phyloP scores from a whole-genome alignment of 2,329 filamentous ascomycete species.

The Fusarium virguliforme region DNA sequence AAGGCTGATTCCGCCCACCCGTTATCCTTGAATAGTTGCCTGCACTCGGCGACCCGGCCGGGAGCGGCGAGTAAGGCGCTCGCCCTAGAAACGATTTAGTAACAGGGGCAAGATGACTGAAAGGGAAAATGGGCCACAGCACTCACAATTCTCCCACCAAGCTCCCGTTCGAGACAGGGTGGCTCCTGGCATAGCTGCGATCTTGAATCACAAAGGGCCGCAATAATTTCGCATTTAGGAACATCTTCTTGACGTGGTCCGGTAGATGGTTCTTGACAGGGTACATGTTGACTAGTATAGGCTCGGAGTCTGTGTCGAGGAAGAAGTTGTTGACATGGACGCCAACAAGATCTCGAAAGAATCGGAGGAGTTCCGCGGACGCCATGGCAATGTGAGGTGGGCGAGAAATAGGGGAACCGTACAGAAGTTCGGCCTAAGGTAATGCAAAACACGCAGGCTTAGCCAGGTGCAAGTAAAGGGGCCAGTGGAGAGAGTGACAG shows the following conservation, averaged over 20 bases:
- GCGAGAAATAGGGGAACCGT: too few relatives aligned
- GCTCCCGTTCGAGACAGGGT: neutral
- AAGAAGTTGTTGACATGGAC: neutral
- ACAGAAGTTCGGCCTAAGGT: too few relatives aligned
- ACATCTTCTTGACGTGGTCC: neutral
- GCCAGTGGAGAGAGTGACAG: neutral
- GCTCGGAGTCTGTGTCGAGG: neutral
- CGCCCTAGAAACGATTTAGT: neutral
- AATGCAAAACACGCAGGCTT: too few relatives aligned
- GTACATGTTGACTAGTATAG: neutral
- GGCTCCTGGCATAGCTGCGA: neutral
- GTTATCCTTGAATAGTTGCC: too few relatives aligned
- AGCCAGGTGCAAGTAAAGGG: neutral
- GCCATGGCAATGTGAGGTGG: neutral
- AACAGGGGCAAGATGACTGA: neutral
- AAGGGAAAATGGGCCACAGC: neutral
- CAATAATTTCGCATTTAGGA: neutral
- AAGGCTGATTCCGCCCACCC: too few relatives aligned
- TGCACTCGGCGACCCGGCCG: neutral
- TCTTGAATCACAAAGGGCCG: neutral
- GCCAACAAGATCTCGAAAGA: neutral
- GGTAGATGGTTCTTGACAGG: neutral
- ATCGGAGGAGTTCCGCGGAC: neutral
- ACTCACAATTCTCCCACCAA: neutral
- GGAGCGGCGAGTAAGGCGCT: neutral